A percentile compares a stretch with the other conserved stretches of the same genome.
These are phyloP conservation scores for Hyaloscypha variabilis DNA, from an alignment of 495 filamentous ascomycete genomes.

Conservation along the genomic window DNA sequence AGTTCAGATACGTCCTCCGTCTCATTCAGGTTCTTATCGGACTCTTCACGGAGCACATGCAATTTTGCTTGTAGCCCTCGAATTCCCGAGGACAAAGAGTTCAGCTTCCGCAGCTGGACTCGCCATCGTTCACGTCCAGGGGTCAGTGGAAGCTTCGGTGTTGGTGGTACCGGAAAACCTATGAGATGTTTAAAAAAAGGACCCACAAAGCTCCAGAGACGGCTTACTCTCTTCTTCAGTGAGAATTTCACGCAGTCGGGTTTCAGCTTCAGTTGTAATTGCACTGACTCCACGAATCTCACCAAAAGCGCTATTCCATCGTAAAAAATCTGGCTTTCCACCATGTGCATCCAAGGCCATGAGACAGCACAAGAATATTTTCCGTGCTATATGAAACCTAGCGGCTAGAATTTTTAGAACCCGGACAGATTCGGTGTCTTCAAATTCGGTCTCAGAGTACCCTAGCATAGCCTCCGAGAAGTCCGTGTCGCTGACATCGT, in stretches of 20 bases:
- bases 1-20: conserved; percentile 74
- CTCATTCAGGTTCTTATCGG: conserved; percentile 72
- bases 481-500: conserved; percentile 83
- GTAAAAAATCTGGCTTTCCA: conserved; percentile 72
- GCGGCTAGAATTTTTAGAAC: conserved; percentile 77
- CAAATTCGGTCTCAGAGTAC: conserved; percentile 61
- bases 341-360: conserved; percentile 88
- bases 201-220: neutral
- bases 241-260: conserved; percentile 66
- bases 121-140: conserved; percentile 79
- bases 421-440: conserved; percentile 78
- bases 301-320: conserved; percentile 80
- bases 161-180: conserved; percentile 46
- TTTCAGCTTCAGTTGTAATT: conserved; percentile 55
- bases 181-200: conserved; percentile 3
- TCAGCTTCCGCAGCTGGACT: conserved; percentile 81
- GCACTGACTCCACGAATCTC: conserved; percentile 66
- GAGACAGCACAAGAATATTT: conserved; percentile 82
- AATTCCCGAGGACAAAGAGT: conserved; percentile 86
- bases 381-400: conserved; percentile 76
- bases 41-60: conserved; percentile 89
- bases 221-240: conserved; percentile 80
- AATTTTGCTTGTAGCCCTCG: conserved; percentile 93
- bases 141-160: conserved; percentile 69
- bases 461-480: conserved; percentile 66